These are phyloP conservation scores for Arbutus unedo DNA, from an alignment of 148 eudicot species.

Conservation along the genomic window DNA sequence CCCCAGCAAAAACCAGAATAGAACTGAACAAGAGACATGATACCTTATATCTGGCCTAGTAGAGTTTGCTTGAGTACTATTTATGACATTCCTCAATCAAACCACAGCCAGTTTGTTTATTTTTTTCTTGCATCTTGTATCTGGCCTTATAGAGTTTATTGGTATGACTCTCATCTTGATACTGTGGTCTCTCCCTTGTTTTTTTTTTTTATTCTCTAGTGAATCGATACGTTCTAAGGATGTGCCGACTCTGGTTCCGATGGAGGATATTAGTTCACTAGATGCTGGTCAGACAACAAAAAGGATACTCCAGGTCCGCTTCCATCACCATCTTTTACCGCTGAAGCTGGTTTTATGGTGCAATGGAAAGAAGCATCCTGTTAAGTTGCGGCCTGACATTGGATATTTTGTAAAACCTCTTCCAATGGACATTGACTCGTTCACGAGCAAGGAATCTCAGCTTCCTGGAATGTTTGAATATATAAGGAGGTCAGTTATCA, in stretches of 20 bases:
- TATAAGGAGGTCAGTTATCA: conserved; percentile 61
- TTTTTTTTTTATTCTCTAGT: conserved; percentile 3
- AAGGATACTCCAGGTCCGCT: conserved; percentile 69
- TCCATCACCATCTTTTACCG: conserved; percentile 92
- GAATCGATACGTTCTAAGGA: conserved; percentile 35
- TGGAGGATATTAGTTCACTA: conserved; percentile 67
- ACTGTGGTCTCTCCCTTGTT: conserved; percentile 22
- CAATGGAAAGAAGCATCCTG: conserved; percentile 57
- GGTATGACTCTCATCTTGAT: conserved; percentile 15
- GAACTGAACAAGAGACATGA: too few relatives aligned
- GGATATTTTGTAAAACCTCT: conserved; percentile 97
- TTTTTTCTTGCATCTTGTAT: neutral
- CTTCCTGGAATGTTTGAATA: conserved; percentile 98
- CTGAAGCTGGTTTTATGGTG: conserved; percentile 71
- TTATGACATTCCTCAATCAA: neutral
- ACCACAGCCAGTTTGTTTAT: neutral
- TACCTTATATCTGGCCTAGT: too few relatives aligned
- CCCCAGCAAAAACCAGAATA: neutral
- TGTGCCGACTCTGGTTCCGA: conserved; percentile 65
- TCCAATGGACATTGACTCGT: conserved; percentile 57
- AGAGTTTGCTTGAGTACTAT: conserved; percentile 2
- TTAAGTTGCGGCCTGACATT: conserved; percentile 91
- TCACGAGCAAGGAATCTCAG: conserved; percentile 65
- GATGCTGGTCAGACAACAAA: conserved; percentile 58
- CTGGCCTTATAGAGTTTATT: neutral